Evolutionary conservation across 345 rosid species (phyloP).

Genomic region (Barbarea vulgaris): DNA sequence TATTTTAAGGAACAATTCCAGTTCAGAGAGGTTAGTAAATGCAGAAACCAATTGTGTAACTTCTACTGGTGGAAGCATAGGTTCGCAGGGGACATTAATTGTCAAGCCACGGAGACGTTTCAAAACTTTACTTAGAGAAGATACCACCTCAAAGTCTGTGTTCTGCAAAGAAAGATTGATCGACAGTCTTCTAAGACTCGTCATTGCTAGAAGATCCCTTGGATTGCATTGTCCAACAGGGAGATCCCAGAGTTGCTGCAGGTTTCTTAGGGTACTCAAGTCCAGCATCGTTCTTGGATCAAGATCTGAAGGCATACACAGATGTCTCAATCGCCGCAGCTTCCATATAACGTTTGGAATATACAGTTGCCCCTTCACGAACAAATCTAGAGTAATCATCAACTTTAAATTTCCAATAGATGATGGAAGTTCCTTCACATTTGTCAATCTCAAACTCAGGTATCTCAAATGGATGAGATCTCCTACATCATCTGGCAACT

Average conservation of each 20-base stretch:
- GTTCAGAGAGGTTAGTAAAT: constrained; percentile 21
- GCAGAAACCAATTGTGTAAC: constrained; percentile 25
- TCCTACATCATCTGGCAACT: constrained; percentile 39
- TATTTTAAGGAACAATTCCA: constrained; percentile 27
- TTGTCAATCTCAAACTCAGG: constrained; percentile 31
- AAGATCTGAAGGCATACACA: constrained; percentile 34
- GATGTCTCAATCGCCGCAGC: constrained; percentile 29
- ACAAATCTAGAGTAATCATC: constrained; percentile 37
- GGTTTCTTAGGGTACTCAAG: constrained; percentile 34
- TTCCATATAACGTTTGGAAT: constrained; percentile 39
- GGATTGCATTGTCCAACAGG: constrained; percentile 31
- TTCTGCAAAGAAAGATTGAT: constrained; percentile 28
- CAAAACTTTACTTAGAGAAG: constrained; percentile 28
- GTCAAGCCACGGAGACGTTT: constrained; percentile 29
- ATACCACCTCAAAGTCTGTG: constrained; percentile 28
- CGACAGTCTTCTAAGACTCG: constrained; percentile 24
- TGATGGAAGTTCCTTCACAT: constrained; percentile 31
- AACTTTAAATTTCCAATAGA: constrained; percentile 25
- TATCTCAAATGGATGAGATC: constrained; percentile 45
- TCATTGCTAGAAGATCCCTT: constrained; percentile 21
- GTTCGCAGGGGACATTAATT: constrained; percentile 10
- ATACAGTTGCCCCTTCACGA: constrained; percentile 13
- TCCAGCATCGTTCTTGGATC: constrained; percentile 18
- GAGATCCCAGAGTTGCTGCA: constrained; percentile 34
- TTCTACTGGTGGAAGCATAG: constrained; percentile 32